Evolutionary conservation across 306 rosid species (phyloP).

Genomic region (Begonia masoniana): DNA sequence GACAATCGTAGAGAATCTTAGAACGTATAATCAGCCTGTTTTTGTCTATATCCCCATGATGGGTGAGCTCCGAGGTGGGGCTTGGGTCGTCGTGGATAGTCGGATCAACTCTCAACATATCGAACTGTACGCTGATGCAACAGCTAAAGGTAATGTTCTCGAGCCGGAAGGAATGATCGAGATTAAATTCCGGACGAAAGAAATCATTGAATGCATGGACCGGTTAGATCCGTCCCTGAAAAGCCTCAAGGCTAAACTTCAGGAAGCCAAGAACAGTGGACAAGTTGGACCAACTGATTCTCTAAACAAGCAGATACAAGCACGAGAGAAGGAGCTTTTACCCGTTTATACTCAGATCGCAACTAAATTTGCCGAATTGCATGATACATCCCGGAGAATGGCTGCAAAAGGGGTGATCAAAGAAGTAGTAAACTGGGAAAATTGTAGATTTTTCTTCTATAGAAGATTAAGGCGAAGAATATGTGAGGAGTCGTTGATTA

Average conservation of each 20-base stretch:
- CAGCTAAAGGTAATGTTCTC: constrained; percentile 90
- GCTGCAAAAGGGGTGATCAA: constrained; percentile 81
- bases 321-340: constrained; percentile 83
- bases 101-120: constrained; percentile 82
- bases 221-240: constrained; percentile 77
- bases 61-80: constrained; percentile 99
- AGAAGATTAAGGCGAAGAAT: constrained; percentile 67
- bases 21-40: constrained; percentile 90
- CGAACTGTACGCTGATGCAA: constrained; percentile 85
- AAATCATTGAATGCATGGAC: constrained; percentile 85
- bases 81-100: constrained; percentile 97
- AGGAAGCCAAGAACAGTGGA: constrained; percentile 52
- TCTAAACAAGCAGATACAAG: constrained; percentile 61
- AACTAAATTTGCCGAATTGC: constrained; percentile 85
- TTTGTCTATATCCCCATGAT: constrained; percentile 93
- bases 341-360: constrained; percentile 94
- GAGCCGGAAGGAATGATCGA: constrained; percentile 99
- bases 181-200: constrained; percentile 87
- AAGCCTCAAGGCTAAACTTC: constrained; percentile 56
- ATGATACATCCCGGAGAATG: constrained; percentile 92
- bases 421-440: constrained; percentile 78
- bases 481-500: constrained; percentile 62
- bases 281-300: constrained; percentile 31
- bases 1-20: constrained; percentile 95
- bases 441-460: constrained; percentile 70